Conservation (phyloP, 768 basidiomycete genomes). For the Postia placenta region DNA sequence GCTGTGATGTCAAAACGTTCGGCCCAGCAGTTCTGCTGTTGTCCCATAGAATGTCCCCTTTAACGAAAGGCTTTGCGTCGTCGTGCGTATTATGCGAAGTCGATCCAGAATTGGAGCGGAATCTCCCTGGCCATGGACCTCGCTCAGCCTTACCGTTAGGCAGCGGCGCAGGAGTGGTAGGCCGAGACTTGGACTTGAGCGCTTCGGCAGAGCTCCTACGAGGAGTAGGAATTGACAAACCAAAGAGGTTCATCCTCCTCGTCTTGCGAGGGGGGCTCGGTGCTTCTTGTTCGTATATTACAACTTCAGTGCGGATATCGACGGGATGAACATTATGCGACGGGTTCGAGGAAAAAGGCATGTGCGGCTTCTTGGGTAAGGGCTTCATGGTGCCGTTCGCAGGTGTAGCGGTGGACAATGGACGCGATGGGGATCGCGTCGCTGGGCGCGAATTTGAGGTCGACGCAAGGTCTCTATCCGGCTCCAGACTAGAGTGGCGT, state of each 20-base stretch:
- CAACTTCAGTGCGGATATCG: slow-evolving; percentile 18
- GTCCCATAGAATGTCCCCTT: background rate
- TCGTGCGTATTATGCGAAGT: slow-evolving; percentile 9
- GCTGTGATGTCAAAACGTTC: slow-evolving; percentile 9
- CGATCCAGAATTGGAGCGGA: slow-evolving; percentile 12
- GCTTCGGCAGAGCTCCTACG: slow-evolving; percentile 18
- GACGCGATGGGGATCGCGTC: slow-evolving; percentile 46
- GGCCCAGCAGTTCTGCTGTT: slow-evolving; percentile 6
- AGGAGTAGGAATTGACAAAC: slow-evolving; percentile 18
- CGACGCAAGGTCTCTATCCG: slow-evolving; percentile 15
- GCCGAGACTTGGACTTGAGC: slow-evolving; percentile 13
- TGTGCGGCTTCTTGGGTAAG: slow-evolving; percentile 11
- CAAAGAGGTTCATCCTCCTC: slow-evolving; percentile 23
- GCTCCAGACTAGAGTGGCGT: slow-evolving; percentile 16
- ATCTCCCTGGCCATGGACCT: slow-evolving; percentile 7
- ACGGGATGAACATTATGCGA: slow-evolving; percentile 8
- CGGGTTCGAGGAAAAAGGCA: slow-evolving; percentile 1
- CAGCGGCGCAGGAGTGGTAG: slow-evolving; percentile 9
- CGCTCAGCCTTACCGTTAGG: slow-evolving; percentile 3
- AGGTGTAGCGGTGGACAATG: slow-evolving; percentile 60
- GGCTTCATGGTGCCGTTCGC: slow-evolving; percentile 56
- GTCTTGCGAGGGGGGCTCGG: slow-evolving; percentile 15
- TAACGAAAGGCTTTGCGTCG: slow-evolving; percentile 4
- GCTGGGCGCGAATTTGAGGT: slow-evolving; percentile 38
- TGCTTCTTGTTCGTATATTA: slow-evolving; percentile 12